phyloP scores from a whole-genome alignment of 768 basidiomycete species.

The Trametes cinnabarina region DNA sequence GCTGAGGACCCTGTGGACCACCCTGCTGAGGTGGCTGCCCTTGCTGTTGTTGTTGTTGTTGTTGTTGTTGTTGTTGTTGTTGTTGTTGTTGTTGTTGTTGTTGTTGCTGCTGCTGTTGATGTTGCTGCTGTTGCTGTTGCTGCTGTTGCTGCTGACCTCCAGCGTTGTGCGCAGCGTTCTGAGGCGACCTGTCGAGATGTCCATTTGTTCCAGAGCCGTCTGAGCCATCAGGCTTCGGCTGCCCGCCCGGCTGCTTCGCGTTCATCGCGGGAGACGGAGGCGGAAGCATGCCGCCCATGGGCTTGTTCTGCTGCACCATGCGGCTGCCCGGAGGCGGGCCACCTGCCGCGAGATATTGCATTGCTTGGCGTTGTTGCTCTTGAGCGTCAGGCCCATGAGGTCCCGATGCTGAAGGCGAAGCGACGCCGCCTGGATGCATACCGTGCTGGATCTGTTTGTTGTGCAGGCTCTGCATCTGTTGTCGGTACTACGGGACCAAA shows the following conservation, averaged over 20 bases:
- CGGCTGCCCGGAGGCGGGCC: slow-evolving; percentile 30
- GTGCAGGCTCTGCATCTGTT: slow-evolving; percentile 37
- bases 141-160: slow-evolving; percentile 11
- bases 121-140: slow-evolving; percentile 1
- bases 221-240: slow-evolving; percentile 13
- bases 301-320: slow-evolving; percentile 35
- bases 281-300: slow-evolving; percentile 46
- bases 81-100: slow-evolving; percentile 5
- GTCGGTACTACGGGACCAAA: slow-evolving; percentile 34
- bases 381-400: slow-evolving; percentile 35
- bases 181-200: slow-evolving; percentile 24
- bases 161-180: slow-evolving; percentile 19
- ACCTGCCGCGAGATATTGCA: slow-evolving; percentile 33
- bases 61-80: neutral
- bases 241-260: slow-evolving; percentile 15
- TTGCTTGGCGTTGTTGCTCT: slow-evolving; percentile 28
- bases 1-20: slow-evolving; percentile 24
- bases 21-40: slow-evolving; percentile 9
- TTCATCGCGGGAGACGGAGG: slow-evolving; percentile 50
- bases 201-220: slow-evolving; percentile 13
- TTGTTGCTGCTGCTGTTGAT: neutral
- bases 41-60: neutral
- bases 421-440: slow-evolving; percentile 35
- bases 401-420: slow-evolving; percentile 41
- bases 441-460: slow-evolving; percentile 31